phyloP scores from a whole-genome alignment of 139 green algal genomes.

The Cymbomonas tetramitiformis region DNA sequence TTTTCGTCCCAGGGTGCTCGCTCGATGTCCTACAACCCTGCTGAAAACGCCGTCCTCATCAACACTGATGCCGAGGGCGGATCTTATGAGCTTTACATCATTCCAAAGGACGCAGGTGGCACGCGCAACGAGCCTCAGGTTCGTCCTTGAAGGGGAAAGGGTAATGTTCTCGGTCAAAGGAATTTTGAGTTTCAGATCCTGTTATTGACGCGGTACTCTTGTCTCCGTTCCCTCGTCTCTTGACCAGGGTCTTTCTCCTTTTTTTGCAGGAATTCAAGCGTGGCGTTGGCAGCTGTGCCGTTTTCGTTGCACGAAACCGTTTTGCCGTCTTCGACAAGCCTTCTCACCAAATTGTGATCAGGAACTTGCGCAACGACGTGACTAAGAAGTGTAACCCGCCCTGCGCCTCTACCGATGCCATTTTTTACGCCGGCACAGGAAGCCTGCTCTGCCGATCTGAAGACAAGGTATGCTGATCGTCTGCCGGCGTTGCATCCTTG shows the following conservation, averaged over 20 bases:
- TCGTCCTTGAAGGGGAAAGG: neutral
- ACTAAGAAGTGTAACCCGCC: constrained; percentile 86
- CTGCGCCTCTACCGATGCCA: constrained; percentile 55
- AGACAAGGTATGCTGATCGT: no score
- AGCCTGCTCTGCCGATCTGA: constrained; percentile 80
- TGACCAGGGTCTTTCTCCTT: no score
- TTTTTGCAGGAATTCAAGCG: constrained; percentile 74
- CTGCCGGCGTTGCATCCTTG: no score
- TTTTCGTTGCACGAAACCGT: constrained; percentile 95
- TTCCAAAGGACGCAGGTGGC: constrained; percentile 37
- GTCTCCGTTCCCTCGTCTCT: no score
- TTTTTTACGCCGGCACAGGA: constrained; percentile 95
- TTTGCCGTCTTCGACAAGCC: constrained; percentile 90
- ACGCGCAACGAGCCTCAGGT: neutral
- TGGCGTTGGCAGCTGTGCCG: constrained; percentile 57
- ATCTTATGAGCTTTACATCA: constrained; percentile 81
- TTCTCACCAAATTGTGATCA: constrained; percentile 65
- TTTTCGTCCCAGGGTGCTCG: constrained; percentile 21
- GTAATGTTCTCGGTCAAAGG: no score
- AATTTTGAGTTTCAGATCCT: no score
- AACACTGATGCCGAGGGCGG: constrained; percentile 79
- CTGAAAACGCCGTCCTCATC: constrained; percentile 86
- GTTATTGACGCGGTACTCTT: no score
- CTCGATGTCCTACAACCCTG: constrained; percentile 86
- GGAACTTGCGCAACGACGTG: constrained; percentile 93